These are phyloP conservation scores for Pseudocercospora pini-densiflorae DNA, from an alignment of 2,329 filamentous ascomycete genomes.

Conservation along the genomic window DNA sequence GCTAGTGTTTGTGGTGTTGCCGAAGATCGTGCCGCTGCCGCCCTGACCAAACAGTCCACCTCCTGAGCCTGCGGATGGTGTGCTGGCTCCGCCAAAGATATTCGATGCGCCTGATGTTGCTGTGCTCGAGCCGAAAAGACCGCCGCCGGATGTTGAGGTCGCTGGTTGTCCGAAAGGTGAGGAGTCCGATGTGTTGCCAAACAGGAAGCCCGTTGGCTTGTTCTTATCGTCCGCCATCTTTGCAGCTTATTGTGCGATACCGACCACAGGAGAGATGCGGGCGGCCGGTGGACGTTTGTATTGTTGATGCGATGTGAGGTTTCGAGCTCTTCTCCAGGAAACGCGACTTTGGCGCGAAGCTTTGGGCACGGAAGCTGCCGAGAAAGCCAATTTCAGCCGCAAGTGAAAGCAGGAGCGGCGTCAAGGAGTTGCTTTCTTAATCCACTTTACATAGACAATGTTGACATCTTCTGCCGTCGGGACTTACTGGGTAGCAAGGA, in stretches of 20 bases:
- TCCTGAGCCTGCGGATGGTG: neutral
- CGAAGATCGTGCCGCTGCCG: slow-evolving; percentile 1
- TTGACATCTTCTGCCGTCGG: too few relatives aligned
- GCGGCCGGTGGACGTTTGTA: neutral
- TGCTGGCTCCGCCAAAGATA: neutral
- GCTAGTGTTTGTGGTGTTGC: slow-evolving; percentile 11
- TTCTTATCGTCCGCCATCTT: slow-evolving; percentile 29
- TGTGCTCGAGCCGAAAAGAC: slow-evolving; percentile 3
- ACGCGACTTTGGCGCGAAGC: slow-evolving; percentile 4
- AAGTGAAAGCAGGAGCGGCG: neutral
- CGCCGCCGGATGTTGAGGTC: neutral
- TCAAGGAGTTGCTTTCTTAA: too few relatives aligned
- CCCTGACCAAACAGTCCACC: slow-evolving; percentile 4
- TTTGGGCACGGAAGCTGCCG: neutral
- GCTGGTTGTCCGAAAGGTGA: slow-evolving; percentile 5
- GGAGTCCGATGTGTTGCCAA: slow-evolving; percentile 9
- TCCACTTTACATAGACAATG: too few relatives aligned
- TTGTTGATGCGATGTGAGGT: slow-evolving; percentile 15
- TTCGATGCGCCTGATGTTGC: slow-evolving; percentile 1
- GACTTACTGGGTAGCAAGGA: too few relatives aligned
- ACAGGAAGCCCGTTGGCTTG: slow-evolving; percentile 23
- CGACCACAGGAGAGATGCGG: slow-evolving; percentile 7
- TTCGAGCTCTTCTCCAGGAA: slow-evolving; percentile 5
- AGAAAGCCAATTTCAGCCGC: neutral
- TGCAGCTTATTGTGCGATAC: slow-evolving; percentile 11